Evolutionary conservation across 768 basidiomycete genomes (phyloP).

Genomic region (Fistulinella prunicolor): DNA sequence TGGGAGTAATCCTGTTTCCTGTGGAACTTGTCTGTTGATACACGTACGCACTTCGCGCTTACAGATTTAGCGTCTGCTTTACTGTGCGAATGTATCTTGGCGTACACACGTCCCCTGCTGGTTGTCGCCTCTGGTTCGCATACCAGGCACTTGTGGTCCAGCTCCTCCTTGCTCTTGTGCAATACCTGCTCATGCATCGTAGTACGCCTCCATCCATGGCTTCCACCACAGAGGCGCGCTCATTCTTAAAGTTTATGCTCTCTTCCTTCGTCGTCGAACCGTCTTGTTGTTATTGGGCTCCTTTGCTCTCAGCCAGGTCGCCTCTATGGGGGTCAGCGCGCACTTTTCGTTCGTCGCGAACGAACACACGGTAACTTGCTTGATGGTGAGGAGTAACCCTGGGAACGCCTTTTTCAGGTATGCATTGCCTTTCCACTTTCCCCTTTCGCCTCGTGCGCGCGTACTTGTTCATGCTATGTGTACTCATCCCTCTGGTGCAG

Average conservation of each 20-base stretch:
- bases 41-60: neutral
- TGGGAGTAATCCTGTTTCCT: slow-evolving; percentile 2
- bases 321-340: slow-evolving; percentile 18
- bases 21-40: neutral
- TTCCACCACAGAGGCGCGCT: neutral
- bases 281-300: slow-evolving; percentile 7
- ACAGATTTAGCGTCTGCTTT: slow-evolving; percentile 25
- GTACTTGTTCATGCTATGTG: neutral
- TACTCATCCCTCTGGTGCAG: neutral
- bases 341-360: slow-evolving; percentile 2
- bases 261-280: slow-evolving; percentile 6
- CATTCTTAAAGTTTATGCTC: slow-evolving; percentile 15
- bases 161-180: slow-evolving; percentile 9
- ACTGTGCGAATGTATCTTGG: slow-evolving; percentile 14
- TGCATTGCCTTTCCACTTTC: too few relatives aligned
- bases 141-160: slow-evolving; percentile 16
- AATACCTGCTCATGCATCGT: slow-evolving; percentile 17
- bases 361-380: slow-evolving; percentile 13
- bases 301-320: slow-evolving; percentile 11
- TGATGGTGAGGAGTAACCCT: slow-evolving; percentile 8
- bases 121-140: slow-evolving; percentile 16
- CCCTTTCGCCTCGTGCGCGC: too few relatives aligned
- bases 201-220: slow-evolving; percentile 2
- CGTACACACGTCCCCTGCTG: neutral
- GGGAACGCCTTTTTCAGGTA: slow-evolving; percentile 19